Evolutionary conservation across 345 rosid species (phyloP).

Genomic region (Linum trigynum): DNA sequence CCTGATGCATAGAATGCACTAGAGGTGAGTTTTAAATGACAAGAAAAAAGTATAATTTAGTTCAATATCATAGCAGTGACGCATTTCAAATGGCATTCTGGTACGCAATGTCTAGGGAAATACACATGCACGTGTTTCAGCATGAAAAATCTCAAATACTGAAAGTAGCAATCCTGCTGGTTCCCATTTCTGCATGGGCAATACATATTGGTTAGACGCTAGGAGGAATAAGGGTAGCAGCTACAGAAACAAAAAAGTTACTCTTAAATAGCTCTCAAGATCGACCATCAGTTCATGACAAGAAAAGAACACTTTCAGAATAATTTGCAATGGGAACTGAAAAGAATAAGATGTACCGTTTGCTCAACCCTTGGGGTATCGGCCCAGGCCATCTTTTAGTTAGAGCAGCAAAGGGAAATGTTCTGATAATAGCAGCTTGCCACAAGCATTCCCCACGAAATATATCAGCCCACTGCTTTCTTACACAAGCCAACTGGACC

Average conservation of each 20-base stretch:
- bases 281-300: neutral
- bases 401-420: slow-evolving; percentile 43
- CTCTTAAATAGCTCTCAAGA: neutral
- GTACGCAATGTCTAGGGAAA: too few relatives aligned
- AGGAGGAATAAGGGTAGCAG: neutral
- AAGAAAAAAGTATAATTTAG: neutral
- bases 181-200: neutral
- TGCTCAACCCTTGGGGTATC: slow-evolving; percentile 57
- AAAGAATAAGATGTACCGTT: slow-evolving; percentile 30
- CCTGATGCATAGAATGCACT: slow-evolving; percentile 38
- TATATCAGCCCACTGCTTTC: slow-evolving; percentile 61
- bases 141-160: too few relatives aligned
- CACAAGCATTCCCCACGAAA: slow-evolving; percentile 72
- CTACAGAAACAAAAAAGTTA: neutral
- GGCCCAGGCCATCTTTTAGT: slow-evolving; percentile 80
- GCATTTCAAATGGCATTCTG: too few relatives aligned
- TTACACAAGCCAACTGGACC: slow-evolving; percentile 54
- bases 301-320: neutral
- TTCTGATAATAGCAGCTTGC: slow-evolving; percentile 62
- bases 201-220: too few relatives aligned
- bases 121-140: too few relatives aligned
- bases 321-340: neutral
- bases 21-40: neutral
- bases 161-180: neutral
- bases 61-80: neutral